Base-by-base conservation (phyloP, 352 stramenopile genomes). In the Hyaloperonospora brassicae region DNA sequence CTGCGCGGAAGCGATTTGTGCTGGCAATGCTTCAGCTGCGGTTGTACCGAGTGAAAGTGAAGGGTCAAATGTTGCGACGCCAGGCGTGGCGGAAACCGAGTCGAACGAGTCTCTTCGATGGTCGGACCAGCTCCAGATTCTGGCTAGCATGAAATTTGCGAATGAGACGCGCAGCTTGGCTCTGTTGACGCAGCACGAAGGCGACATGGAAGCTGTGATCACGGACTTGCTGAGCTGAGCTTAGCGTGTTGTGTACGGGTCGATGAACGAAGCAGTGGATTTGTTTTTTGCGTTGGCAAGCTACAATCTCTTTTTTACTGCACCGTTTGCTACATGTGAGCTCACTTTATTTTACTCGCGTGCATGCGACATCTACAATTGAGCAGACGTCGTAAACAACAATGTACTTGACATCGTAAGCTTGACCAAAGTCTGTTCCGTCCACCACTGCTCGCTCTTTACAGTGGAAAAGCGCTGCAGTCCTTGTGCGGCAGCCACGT, bases 61-160 rank as follows among this genome's bases (percentile, higher is more conserved):
- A 5, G 14, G 49, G 21, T 60, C 77, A 22, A 72, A 35, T 43
- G 56, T 78, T 17, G 50, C 68, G 8, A 70, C 65, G 2, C 67
- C 68, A 41, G 56, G 56, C 42, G 41, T 66, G 11, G 57, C 73
- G 14, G 55, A 62, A 21, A 35, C 55, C 24, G 68, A 27, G 17
- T 17, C 7, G 17, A 14, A 27, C 0, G 64, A 76, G 7, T 69
- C 85, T 27, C 45, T 73, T 45, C 70, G 68, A 50, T 89, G 73
- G 76, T 48, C 56, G 0, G 59, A 54, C 21, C 56, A 83, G 35
- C 64, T 89, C 39, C 55, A 73, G 41, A 55, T 64, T 22, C 60
- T 92, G 30, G 64, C 49, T 1, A 73, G 87, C 34, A 92, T 92
- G 82, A 77, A 79, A 24, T 92, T 92, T 41, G 62, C 58, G 34